A percentile compares a stretch with the other conserved stretches of the same genome.
These are phyloP conservation scores for Lindgomyces ingoldianus DNA, from an alignment of 495 filamentous ascomycete species.

Conservation along the genomic window DNA sequence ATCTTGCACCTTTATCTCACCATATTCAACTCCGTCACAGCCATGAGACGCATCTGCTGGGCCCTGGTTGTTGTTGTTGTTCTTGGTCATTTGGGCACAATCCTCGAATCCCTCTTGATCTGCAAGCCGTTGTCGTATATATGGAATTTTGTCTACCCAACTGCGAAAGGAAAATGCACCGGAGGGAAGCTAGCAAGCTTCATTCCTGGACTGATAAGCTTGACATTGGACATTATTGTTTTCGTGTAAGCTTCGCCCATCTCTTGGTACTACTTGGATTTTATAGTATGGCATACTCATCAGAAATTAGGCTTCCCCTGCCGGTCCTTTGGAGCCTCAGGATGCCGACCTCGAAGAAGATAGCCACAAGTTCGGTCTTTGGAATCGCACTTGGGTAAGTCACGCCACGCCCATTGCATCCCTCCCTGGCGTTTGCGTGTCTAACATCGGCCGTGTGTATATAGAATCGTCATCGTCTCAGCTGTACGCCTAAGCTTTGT, in stretches of 20 bases:
- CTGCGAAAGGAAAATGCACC: not conserved
- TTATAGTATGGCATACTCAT: not conserved
- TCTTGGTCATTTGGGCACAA: not conserved
- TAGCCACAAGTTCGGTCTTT: not conserved
- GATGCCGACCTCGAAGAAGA: conserved; percentile 5
- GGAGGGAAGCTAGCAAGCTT: not conserved
- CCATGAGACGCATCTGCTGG: not conserved
- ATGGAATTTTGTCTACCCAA: not conserved
- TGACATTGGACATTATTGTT: not conserved
- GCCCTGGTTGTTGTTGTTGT: not conserved
- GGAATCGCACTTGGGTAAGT: conserved; percentile 4
- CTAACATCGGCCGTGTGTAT: not conserved
- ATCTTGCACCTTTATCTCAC: conserved; percentile 16
- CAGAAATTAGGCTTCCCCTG: not conserved
- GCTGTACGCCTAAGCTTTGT: not conserved
- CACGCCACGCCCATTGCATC: not conserved
- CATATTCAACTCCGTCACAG: not conserved
- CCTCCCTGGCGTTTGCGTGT: not conserved
- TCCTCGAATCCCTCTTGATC: not conserved
- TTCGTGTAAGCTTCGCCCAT: not conserved
- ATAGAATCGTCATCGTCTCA: not conserved
- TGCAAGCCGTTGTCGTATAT: not conserved
- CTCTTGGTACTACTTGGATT: not conserved
- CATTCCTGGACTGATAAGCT: not conserved
- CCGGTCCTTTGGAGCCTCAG: not conserved